phyloP scores from a whole-genome alignment of 2,329 filamentous ascomycete genomes.

The Alternaria tenuissima region DNA sequence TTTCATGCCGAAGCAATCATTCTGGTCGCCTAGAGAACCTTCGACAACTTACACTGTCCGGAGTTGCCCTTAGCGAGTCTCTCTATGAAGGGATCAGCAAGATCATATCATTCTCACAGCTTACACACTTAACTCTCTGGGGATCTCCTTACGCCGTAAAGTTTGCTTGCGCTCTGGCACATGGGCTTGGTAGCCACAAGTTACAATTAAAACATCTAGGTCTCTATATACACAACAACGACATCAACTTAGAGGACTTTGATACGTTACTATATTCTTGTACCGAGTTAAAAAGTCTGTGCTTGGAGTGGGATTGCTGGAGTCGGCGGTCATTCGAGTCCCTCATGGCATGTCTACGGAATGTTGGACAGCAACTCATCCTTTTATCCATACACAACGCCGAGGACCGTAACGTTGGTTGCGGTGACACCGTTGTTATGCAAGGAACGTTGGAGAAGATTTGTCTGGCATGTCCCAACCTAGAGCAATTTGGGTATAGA shows the following conservation, averaged over 20 bases:
- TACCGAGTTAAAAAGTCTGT: neutral
- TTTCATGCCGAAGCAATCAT: neutral
- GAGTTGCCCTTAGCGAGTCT: neutral
- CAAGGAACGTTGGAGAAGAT: neutral
- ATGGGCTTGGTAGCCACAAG: neutral
- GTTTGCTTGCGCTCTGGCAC: neutral
- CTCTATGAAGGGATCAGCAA: neutral
- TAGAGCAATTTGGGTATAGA: neutral
- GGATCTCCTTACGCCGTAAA: neutral
- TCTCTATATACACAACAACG: neutral
- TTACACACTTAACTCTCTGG: neutral
- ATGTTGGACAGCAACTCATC: neutral
- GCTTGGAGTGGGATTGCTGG: neutral
- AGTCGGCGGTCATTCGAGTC: neutral
- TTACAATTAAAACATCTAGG: neutral
- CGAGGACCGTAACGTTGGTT: too few relatives aligned
- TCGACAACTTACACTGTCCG: neutral
- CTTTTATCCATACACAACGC: neutral
- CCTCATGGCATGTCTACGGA: neutral
- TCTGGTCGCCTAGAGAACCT: neutral
- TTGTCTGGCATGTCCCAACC: neutral
- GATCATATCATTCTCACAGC: neutral
- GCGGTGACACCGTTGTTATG: too few relatives aligned
- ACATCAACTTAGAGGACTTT: neutral
- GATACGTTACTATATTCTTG: neutral